Base-by-base conservation (phyloP, 495 filamentous ascomycete genomes). In the Talaromyces proteolyticus region DNA sequence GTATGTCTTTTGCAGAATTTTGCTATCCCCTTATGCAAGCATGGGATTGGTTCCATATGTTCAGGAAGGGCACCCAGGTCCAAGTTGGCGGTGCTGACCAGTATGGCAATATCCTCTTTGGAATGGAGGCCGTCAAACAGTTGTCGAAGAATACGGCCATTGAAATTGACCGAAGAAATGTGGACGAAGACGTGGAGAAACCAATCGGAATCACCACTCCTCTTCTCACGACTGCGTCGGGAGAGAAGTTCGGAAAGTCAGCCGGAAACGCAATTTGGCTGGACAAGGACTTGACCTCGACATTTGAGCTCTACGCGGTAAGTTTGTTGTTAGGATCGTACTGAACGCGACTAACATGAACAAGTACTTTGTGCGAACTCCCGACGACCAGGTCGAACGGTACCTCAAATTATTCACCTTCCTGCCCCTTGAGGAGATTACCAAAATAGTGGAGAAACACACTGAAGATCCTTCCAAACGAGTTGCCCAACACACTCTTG, bases 11-110 rank as follows among this genome's bases (percentile, higher is more conserved):
- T 56, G 84, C 88, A 17, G 93, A 99, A 66, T 96, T 99, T 62
- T 74, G 80, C 2, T 99, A 99, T 56, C 93, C 95, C 12, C 63
- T 97, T 19, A 77, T 99, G 55, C 93, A 99, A 64, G 87, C 83
- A n/a, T 97, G 91, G 84, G 93, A 99, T 65, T 99, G 90, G 84
- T 96, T 87, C 86, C 65, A 82, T 47, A 72, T 97, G 67, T 91
- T 86, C 58, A 61, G 69, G 19, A 74, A 78, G 21, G 78, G 75
- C 29, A 73, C 87, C 7, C 85, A 87, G 57, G 76, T 93, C 56
- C 88, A 98, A 64, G 90, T 99, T 38, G 93, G 93, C 45, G 93
- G 93, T 39, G 86, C 89, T 22, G 93, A 99, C 63, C 93, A 99
- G 65, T 99, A 82, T 64, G 93, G 93, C 52, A 99, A 99, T 62